Evolutionary conservation across 257 asterid genomes (phyloP).

Genomic region (Plantago major): DNA sequence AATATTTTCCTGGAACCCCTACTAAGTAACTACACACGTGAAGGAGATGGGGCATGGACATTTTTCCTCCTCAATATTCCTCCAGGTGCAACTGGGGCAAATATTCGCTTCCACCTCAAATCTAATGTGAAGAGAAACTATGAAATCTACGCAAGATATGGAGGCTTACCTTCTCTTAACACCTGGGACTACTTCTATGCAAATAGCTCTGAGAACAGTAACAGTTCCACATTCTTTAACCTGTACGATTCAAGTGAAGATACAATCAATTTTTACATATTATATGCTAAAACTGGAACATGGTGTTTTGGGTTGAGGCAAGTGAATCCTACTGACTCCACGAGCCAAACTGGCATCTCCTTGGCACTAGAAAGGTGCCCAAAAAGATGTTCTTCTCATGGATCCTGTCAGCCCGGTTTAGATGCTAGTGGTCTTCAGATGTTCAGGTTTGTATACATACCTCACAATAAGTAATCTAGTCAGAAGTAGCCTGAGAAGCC

Average conservation of each 20-base stretch:
- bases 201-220: slow-evolving; percentile 70
- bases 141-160: slow-evolving; percentile 74
- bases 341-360: slow-evolving; percentile 44
- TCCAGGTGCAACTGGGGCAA: slow-evolving; percentile 74
- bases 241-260: slow-evolving; percentile 57
- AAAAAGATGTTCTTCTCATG: slow-evolving; percentile 71
- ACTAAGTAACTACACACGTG: slow-evolving; percentile 56
- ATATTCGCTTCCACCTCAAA: slow-evolving; percentile 55
- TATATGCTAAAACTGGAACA: slow-evolving; percentile 71
- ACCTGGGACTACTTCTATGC: slow-evolving; percentile 78
- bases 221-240: slow-evolving; percentile 87
- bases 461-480: slow-evolving; percentile 3
- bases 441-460: slow-evolving; percentile 51
- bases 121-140: slow-evolving; percentile 48
- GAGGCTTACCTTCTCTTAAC: slow-evolving; percentile 74
- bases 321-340: slow-evolving; percentile 26
- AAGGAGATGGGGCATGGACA: slow-evolving; percentile 56
- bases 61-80: slow-evolving; percentile 81
- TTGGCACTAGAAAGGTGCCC: slow-evolving; percentile 92
- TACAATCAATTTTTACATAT: slow-evolving; percentile 58
- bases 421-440: slow-evolving; percentile 74
- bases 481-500: background rate
- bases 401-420: slow-evolving; percentile 54
- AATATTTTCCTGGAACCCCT: slow-evolving; percentile 78
- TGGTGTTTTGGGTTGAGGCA: slow-evolving; percentile 88